phyloP scores from a whole-genome alignment of 345 rosid species.

The Eucalyptus cloeziana region DNA sequence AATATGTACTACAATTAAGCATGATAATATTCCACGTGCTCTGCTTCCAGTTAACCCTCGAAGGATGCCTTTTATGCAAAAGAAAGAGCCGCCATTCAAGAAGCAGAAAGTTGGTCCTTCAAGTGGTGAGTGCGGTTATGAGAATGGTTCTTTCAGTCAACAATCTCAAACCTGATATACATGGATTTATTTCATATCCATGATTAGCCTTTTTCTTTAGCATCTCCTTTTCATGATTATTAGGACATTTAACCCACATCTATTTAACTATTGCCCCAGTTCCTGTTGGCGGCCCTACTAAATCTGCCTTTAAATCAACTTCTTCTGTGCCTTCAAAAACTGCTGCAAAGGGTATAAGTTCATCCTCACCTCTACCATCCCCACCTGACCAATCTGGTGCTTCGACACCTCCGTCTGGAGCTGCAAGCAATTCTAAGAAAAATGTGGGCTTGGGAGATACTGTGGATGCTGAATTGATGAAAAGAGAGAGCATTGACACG shows the following conservation, averaged over 20 bases:
- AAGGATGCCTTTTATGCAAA: conserved; percentile 45
- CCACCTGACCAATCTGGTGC: conserved; percentile 40
- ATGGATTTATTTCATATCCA: neutral
- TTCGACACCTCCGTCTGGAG: conserved; percentile 38
- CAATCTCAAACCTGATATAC: neutral
- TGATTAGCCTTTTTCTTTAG: neutral
- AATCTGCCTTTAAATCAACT: conserved; percentile 43
- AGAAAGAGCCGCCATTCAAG: conserved; percentile 71
- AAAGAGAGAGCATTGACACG: conserved; percentile 31
- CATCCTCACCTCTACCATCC: conserved; percentile 67
- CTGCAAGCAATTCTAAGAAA: conserved; percentile 33
- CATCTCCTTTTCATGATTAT: neutral
- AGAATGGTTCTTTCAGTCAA: neutral
- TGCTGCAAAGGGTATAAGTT: conserved; percentile 34
- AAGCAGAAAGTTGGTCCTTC: conserved; percentile 77
- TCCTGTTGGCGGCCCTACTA: conserved; percentile 31
- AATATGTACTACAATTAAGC: neutral
- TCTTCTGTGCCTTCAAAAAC: conserved; percentile 11
- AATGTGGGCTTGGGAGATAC: conserved; percentile 24
- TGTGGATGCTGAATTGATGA: conserved; percentile 17
- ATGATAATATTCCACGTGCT: neutral
- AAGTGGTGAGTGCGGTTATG: conserved; percentile 31
- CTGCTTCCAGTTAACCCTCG: conserved; percentile 59
- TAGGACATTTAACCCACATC: neutral
- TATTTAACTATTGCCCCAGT: conserved; percentile 3